phyloP scores from a whole-genome alignment of 345 rosid genomes.

The Populus simonii region DNA sequence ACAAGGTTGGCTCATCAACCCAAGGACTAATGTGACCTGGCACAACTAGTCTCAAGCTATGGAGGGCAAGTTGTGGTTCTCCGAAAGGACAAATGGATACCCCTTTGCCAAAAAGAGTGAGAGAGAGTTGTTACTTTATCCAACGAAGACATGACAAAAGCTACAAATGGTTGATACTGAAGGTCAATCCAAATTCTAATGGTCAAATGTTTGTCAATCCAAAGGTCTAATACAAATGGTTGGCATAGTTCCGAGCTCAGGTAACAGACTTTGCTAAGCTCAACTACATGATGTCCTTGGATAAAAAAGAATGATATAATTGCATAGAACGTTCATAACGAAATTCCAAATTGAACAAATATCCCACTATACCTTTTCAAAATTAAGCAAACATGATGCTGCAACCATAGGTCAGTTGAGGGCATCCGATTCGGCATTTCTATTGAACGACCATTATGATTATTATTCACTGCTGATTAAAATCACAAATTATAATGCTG shows the following conservation, averaged over 20 bases:
- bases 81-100: background rate
- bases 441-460: background rate
- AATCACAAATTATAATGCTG: background rate
- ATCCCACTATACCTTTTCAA: background rate
- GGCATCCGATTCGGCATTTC: background rate
- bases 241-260: background rate
- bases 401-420: background rate
- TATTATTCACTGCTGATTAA: background rate
- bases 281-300: background rate
- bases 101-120: background rate
- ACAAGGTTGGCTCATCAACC: background rate
- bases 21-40: background rate
- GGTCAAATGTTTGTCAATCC: background rate
- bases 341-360: background rate
- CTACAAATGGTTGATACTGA: background rate
- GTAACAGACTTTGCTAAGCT: background rate
- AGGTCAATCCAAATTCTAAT: background rate
- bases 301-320: background rate
- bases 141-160: background rate
- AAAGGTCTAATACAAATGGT: background rate
- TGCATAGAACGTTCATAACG: background rate
- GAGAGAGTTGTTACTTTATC: background rate
- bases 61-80: background rate
- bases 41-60: background rate
- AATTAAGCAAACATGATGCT: background rate